Evolutionary conservation across 208 protist species (phyloP).

Genomic region (Crithidia acanthocephali): DNA sequence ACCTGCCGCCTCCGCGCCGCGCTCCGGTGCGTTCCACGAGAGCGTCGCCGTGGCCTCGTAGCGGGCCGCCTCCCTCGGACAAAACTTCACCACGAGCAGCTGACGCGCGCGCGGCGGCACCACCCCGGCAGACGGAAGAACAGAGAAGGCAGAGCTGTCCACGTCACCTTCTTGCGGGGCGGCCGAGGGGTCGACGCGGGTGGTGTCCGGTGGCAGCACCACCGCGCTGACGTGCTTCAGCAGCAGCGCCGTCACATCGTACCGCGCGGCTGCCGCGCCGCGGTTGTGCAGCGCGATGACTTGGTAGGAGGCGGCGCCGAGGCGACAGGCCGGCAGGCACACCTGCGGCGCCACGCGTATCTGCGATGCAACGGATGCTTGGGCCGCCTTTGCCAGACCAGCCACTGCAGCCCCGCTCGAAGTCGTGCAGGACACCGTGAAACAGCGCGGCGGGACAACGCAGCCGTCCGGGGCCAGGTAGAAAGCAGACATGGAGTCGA

Average conservation of each 20-base stretch:
- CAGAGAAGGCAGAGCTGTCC: slow-evolving; percentile 44
- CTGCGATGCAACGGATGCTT: slow-evolving; percentile 7
- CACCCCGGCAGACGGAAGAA: slow-evolving; percentile 60
- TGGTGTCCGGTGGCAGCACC: slow-evolving; percentile 27
- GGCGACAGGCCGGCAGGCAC: slow-evolving; percentile 58
- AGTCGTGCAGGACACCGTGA: slow-evolving; percentile 60
- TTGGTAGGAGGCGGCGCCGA: slow-evolving; percentile 52
- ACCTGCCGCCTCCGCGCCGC: background rate
- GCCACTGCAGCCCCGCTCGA: background rate
- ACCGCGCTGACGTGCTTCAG: slow-evolving; percentile 60
- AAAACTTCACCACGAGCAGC: slow-evolving; percentile 75
- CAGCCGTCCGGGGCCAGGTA: slow-evolving; percentile 62
- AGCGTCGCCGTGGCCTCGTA: slow-evolving; percentile 59
- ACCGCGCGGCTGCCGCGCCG: slow-evolving; percentile 52
- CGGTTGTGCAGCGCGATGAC: slow-evolving; percentile 73
- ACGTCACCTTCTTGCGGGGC: slow-evolving; percentile 19
- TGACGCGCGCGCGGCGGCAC: slow-evolving; percentile 45
- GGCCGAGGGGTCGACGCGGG: background rate
- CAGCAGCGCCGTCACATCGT: slow-evolving; percentile 36
- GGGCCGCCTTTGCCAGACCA: slow-evolving; percentile 7
- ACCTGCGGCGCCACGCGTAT: slow-evolving; percentile 27
- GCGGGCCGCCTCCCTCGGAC: slow-evolving; percentile 37
- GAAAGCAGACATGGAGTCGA: slow-evolving; percentile 87
- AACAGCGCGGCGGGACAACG: slow-evolving; percentile 84
- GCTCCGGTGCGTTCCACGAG: slow-evolving; percentile 44